A percentile compares a stretch with the other conserved stretches of the same genome.
These are phyloP conservation scores for Logfia minima DNA, from an alignment of 129 eudicot species.

Conservation along the genomic window DNA sequence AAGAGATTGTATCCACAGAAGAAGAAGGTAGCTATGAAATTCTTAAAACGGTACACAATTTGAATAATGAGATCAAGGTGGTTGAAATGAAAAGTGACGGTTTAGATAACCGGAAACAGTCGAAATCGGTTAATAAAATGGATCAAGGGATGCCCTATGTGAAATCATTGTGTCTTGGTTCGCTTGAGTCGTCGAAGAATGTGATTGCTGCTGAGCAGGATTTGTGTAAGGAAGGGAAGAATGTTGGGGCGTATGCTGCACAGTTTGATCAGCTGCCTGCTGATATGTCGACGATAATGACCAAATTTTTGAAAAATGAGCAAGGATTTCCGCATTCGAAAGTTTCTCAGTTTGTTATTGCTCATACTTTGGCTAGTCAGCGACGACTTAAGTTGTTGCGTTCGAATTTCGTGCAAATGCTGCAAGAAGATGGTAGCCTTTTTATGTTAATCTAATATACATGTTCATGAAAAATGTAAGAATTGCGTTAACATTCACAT, in stretches of 20 bases:
- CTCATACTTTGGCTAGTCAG: constrained; percentile 63
- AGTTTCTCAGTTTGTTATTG: constrained; percentile 41
- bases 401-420: constrained; percentile 39
- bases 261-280: constrained; percentile 78
- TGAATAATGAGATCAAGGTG: constrained; percentile 42
- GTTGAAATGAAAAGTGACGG: constrained; percentile 10
- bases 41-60: constrained; percentile 51
- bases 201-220: constrained; percentile 80
- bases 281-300: constrained; percentile 81
- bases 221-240: constrained; percentile 59
- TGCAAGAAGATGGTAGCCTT: constrained; percentile 63
- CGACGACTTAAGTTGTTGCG: constrained; percentile 39
- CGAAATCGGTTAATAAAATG: constrained; percentile 23
- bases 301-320: constrained; percentile 52
- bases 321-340: constrained; percentile 55
- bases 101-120: constrained; percentile 28
- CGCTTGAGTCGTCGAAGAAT: constrained; percentile 89
- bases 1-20: constrained; percentile 61
- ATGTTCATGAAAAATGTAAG: not conserved
- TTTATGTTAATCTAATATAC: not conserved
- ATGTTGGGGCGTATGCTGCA: constrained; percentile 52
- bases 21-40: constrained; percentile 73
- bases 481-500: not conserved
- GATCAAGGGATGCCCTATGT: constrained; percentile 49
- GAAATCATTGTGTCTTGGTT: constrained; percentile 89